Evolutionary conservation across 805 yeast species (phyloP).

Genomic region (Vanderwaltozyma verrucispora): DNA sequence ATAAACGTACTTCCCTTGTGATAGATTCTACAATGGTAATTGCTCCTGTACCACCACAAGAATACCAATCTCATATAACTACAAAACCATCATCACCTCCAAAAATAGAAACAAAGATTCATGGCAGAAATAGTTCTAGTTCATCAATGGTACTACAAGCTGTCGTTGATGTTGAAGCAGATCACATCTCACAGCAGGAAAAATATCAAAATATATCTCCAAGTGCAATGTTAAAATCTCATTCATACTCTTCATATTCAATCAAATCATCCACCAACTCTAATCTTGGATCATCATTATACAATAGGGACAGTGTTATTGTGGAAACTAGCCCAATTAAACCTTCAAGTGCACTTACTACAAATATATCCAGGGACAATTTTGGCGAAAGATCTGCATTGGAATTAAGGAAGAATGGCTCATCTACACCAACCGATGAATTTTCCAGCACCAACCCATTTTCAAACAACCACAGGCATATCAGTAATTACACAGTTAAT

Average conservation of each 20-base stretch:
- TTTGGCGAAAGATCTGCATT: too few species aligned
- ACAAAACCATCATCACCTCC: constrained; percentile 35
- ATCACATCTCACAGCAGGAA: constrained; percentile 2
- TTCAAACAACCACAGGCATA: background rate
- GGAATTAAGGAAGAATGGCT: too few species aligned
- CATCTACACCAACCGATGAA: background rate
- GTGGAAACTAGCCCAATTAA: background rate
- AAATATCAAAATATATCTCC: background rate
- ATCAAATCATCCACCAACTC: background rate
- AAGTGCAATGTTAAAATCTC: background rate
- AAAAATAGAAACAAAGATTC: constrained; percentile 15
- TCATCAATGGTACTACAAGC: constrained; percentile 67
- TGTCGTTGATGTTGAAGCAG: constrained; percentile 51
- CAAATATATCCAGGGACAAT: too few species aligned
- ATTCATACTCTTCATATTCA: background rate
- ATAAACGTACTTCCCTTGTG: constrained; percentile 30
- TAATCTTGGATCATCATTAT: background rate
- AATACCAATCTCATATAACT: constrained; percentile 51
- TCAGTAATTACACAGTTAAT: background rate
- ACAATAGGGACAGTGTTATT: background rate
- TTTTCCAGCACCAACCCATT: background rate
- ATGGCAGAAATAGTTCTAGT: constrained; percentile 35
- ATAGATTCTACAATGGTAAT: constrained; percentile 31
- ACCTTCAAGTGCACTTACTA: too few species aligned
- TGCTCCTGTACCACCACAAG: constrained; percentile 57